Percentiles rank a stretch among this genome's conserved stretches.
phyloP scores from a whole-genome alignment of 345 rosid genomes.

The Aegle marmelos region DNA sequence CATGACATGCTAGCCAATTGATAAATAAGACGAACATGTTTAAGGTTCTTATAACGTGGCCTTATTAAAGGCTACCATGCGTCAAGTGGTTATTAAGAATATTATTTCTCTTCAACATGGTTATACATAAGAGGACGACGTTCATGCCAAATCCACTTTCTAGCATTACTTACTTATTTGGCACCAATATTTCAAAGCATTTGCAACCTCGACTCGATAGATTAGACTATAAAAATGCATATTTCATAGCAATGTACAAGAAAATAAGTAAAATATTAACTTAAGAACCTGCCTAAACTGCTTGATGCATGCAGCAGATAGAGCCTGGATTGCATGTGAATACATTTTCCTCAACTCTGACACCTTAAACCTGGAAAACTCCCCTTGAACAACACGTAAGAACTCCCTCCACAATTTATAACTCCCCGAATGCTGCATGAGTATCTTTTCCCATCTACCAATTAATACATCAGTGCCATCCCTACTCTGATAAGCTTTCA shows the following conservation, averaged over 20 bases:
- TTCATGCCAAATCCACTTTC: no score
- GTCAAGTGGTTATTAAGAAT: no score
- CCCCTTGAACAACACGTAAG: slow-evolving; percentile 70
- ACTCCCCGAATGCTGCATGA: slow-evolving; percentile 69
- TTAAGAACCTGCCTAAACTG: slow-evolving; percentile 96
- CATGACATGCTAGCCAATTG: background rate
- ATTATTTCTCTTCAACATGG: no score
- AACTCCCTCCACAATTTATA: slow-evolving; percentile 85
- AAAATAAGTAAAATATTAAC: slow-evolving; percentile 25
- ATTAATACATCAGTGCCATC: slow-evolving; percentile 70
- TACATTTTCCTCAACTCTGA: slow-evolving; percentile 86
- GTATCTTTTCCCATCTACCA: slow-evolving; percentile 82
- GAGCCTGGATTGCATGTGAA: slow-evolving; percentile 84
- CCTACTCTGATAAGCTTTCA: slow-evolving; percentile 79
- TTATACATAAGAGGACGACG: no score
- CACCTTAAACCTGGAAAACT: slow-evolving; percentile 92
- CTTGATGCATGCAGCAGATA: slow-evolving; percentile 73
- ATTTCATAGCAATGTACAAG: background rate
- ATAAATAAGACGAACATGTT: no score
- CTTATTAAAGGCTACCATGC: no score
- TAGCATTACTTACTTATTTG: background rate
- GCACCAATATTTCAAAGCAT: background rate
- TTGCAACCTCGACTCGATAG: background rate
- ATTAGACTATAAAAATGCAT: background rate
- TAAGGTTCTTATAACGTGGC: background rate